Conservation (phyloP, 2,329 filamentous ascomycete species). For the Neonectria hederae region DNA sequence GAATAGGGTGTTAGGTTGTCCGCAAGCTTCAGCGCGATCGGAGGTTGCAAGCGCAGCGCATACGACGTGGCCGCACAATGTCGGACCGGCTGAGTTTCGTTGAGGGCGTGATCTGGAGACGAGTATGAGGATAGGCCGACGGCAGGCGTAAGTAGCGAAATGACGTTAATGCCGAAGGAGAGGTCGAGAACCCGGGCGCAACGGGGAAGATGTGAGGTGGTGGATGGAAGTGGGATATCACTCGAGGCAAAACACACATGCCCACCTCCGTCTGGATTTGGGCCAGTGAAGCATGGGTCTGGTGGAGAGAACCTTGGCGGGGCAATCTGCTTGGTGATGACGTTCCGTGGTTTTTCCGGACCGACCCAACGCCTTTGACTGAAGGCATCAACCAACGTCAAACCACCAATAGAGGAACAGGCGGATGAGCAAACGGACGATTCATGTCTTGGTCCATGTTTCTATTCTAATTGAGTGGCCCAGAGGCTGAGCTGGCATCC, state of each 20-base stretch:
- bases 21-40: constrained; percentile 36
- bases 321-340: constrained; percentile 40
- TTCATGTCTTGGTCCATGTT: not conserved
- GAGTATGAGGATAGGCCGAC: constrained; percentile 16
- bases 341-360: constrained; percentile 46
- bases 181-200: constrained; percentile 25
- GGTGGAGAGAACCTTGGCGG: constrained; percentile 44
- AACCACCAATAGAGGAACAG: not conserved
- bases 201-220: constrained; percentile 30
- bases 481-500: not conserved
- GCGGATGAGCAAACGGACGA: not conserved
- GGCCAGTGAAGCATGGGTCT: constrained; percentile 26
- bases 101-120: constrained; percentile 18
- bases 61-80: constrained; percentile 34
- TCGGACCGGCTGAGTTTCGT: constrained; percentile 17
- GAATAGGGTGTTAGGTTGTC: constrained; percentile 13
- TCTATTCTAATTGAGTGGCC: not conserved
- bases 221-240: constrained; percentile 39
- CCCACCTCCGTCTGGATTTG: constrained; percentile 34
- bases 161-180: constrained; percentile 18
- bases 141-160: constrained; percentile 20
- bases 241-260: constrained; percentile 42
- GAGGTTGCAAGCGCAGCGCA: constrained; percentile 35
- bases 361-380: constrained; percentile 19
- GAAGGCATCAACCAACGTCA: constrained; percentile 13